Conservation (phyloP, 2,329 filamentous ascomycete species). For the Venturia pyrina region DNA sequence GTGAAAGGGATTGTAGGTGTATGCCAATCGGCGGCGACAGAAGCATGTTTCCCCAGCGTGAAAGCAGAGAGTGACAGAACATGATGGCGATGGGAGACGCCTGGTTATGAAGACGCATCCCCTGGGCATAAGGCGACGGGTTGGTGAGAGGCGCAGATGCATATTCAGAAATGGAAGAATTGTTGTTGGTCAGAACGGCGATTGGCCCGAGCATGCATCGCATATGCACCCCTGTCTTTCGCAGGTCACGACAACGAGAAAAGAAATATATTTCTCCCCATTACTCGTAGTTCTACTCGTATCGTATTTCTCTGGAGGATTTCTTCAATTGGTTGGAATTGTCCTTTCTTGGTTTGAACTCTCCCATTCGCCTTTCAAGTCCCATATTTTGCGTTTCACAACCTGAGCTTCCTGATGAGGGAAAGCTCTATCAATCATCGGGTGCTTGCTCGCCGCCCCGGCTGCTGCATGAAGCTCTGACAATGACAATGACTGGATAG, state of each 20-base stretch:
- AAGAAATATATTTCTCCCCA: too few relatives aligned
- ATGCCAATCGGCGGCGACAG: slow-evolving; percentile 47
- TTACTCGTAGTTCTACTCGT: too few relatives aligned
- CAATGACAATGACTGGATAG: not conserved
- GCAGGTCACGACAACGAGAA: not conserved
- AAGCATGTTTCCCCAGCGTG: slow-evolving; percentile 66
- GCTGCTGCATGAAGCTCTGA: not conserved
- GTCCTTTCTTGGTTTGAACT: not conserved
- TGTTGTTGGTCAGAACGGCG: not conserved
- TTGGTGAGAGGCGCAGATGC: not conserved
- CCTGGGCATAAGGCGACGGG: not conserved
- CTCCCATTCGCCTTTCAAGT: not conserved
- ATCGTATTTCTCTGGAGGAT: too few relatives aligned
- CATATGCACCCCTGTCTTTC: not conserved
- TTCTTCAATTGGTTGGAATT: not conserved
- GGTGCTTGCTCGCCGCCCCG: not conserved
- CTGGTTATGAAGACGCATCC: not conserved
- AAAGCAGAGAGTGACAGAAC: slow-evolving; percentile 63
- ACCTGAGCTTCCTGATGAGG: not conserved
- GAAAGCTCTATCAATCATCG: not conserved
- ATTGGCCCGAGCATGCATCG: not conserved
- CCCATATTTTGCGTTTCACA: not conserved
- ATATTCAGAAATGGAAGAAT: not conserved
- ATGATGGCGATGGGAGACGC: too few relatives aligned
- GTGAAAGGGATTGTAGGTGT: slow-evolving; percentile 47